phyloP scores from a whole-genome alignment of 495 filamentous ascomycete genomes.

The Aspergillus incahuasiensis region DNA sequence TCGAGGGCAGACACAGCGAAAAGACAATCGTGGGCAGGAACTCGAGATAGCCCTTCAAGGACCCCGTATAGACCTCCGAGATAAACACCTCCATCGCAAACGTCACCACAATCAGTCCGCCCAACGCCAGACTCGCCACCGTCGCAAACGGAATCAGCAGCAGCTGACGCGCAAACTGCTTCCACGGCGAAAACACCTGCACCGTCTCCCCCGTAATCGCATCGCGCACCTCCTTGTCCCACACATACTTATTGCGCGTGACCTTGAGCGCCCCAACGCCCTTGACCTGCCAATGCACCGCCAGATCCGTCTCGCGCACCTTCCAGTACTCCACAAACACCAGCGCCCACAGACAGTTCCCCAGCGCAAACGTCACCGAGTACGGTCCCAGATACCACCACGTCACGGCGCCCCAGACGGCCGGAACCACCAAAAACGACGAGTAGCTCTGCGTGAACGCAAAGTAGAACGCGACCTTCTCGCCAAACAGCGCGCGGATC shows the following conservation, averaged over 20 bases:
- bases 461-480: conserved; percentile 94
- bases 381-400: conserved; percentile 80
- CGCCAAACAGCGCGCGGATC: conserved; percentile 81
- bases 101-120: conserved; percentile 71
- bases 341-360: conserved; percentile 77
- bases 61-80: conserved; percentile 84
- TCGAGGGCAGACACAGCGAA: conserved; percentile 67
- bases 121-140: conserved; percentile 64
- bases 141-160: conserved; percentile 84
- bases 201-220: conserved; percentile 76
- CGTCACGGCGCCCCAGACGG: conserved; percentile 65
- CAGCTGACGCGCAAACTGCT: conserved; percentile 71
- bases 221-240: conserved; percentile 71
- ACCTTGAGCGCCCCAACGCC: conserved; percentile 78
- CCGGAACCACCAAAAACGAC: conserved; percentile 74
- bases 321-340: conserved; percentile 97
- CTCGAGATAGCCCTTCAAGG: conserved; percentile 73
- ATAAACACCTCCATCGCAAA: conserved; percentile 93
- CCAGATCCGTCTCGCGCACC: conserved; percentile 83
- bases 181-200: conserved; percentile 68
- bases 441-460: conserved; percentile 93
- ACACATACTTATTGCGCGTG: conserved; percentile 68
- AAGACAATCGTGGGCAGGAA: conserved; percentile 84
- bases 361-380: conserved; percentile 71
- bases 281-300: conserved; percentile 85